phyloP scores from a whole-genome alignment of 2,329 filamentous ascomycete genomes.

The Penicillium psychrosexuale region DNA sequence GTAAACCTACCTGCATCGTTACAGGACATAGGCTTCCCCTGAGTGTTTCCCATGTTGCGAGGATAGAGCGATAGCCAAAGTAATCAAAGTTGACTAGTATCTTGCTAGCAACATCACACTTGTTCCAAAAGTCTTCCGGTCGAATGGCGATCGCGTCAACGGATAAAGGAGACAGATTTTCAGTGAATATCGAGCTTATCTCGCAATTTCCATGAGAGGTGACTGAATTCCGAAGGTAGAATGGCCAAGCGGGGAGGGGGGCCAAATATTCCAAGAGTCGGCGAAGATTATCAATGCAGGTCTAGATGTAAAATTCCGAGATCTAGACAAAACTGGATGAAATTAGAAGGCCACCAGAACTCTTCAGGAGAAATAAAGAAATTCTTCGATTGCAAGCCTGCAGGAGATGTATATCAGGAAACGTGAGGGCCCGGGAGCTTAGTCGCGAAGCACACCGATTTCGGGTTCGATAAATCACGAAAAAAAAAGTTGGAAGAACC shows the following conservation, averaged over 20 bases:
- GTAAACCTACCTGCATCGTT: slow-evolving; percentile 80
- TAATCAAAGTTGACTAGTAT: slow-evolving; percentile 19
- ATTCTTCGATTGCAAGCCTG: background rate
- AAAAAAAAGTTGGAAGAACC: background rate
- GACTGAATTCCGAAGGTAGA: slow-evolving; percentile 13
- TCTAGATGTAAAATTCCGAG: background rate
- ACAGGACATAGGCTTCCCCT: slow-evolving; percentile 88
- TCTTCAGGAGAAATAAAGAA: slow-evolving; percentile 4
- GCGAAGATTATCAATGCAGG: slow-evolving; percentile 1
- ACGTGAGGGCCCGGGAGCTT: slow-evolving; percentile 17
- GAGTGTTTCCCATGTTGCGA: slow-evolving; percentile 79
- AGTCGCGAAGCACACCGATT: slow-evolving; percentile 13
- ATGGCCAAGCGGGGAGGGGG: slow-evolving; percentile 11
- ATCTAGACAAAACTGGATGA: background rate
- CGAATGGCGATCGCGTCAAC: background rate
- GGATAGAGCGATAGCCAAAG: slow-evolving; percentile 7
- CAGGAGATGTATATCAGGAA: slow-evolving; percentile 10
- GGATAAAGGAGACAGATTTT: background rate
- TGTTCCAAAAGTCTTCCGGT: background rate
- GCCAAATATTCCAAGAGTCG: slow-evolving; percentile 3
- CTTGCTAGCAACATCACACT: slow-evolving; percentile 27
- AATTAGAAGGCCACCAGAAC: slow-evolving; percentile 2
- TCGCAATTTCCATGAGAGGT: slow-evolving; percentile 16
- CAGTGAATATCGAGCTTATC: slow-evolving; percentile 10
- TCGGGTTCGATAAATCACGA: background rate